Evolutionary conservation across 192 early-diverging fungal species (phyloP).

Genomic region (Coemansia sp.): DNA sequence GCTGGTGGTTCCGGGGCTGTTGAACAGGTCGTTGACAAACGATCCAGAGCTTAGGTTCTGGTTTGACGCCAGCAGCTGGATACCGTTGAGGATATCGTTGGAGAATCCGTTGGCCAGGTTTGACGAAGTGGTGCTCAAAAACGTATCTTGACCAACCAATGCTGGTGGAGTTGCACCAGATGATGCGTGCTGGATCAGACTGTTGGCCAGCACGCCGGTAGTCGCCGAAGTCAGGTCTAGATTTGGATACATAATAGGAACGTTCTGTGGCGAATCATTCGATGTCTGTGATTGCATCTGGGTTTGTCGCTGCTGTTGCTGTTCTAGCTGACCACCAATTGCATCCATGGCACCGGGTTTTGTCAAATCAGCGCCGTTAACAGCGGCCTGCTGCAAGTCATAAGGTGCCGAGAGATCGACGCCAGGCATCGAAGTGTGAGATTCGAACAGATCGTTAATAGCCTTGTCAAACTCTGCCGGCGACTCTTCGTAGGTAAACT

Average conservation of each 20-base stretch:
- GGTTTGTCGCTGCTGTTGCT: slow-evolving; percentile 5
- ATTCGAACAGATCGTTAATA: slow-evolving; percentile 37
- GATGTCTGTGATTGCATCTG: neutral
- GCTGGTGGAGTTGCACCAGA: slow-evolving; percentile 5
- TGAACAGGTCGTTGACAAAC: slow-evolving; percentile 32
- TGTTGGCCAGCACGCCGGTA: slow-evolving; percentile 5
- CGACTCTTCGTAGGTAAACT: slow-evolving; percentile 42
- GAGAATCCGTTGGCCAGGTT: slow-evolving; percentile 20
- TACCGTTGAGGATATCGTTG: slow-evolving; percentile 30
- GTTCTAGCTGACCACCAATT: slow-evolving; percentile 4
- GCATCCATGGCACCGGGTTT: slow-evolving; percentile 34
- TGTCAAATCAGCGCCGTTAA: slow-evolving; percentile 31
- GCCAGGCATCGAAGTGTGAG: slow-evolving; percentile 8
- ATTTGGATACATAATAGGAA: slow-evolving; percentile 27
- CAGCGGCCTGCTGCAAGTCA: slow-evolving; percentile 43
- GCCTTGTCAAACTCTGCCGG: slow-evolving; percentile 46
- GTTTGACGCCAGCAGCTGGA: slow-evolving; percentile 48
- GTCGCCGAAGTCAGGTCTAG: slow-evolving; percentile 15
- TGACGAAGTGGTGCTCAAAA: slow-evolving; percentile 14
- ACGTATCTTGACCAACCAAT: slow-evolving; percentile 11
- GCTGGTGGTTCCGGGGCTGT: slow-evolving; percentile 8
- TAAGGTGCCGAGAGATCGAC: slow-evolving; percentile 26
- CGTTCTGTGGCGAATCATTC: slow-evolving; percentile 35
- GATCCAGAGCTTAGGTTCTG: slow-evolving; percentile 52
- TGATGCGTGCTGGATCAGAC: slow-evolving; percentile 8